Evolutionary conservation across 2,329 filamentous ascomycete species (phyloP), one percentile per base, ranked within the genome.

Genomic region (Nigrospora oryzae): DNA sequence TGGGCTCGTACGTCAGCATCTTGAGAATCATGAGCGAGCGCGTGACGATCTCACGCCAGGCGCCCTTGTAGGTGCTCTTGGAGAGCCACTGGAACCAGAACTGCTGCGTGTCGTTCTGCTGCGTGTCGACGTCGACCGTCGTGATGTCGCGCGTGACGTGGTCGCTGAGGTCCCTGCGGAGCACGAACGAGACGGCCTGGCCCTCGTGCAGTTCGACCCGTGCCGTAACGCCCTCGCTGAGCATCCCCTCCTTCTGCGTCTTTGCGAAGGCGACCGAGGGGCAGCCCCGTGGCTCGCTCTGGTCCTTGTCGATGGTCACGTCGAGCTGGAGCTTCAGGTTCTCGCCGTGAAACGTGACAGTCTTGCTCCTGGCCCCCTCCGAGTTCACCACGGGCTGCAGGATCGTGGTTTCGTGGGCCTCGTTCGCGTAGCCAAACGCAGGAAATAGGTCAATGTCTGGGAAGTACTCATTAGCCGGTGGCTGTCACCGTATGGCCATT

Each of bases 81-180:
- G 74, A 72, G 44, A 88, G 84, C 79, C 84, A 90, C 53, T 80
- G 79, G 52, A 74, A 81, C 85, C 85, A 89, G 60, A 77, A 90
- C 10, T 68, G 70, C 55, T 84, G 82, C 0, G 84, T 89, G 49
- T 81, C 79, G 49, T 83, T 75, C 59, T 89, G 84, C 53, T 86
- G 71, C 4, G 62, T 62, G 56, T 83, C 72, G 11, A 89, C 61
- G 32, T 82, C 66, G 0, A 69, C 57, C 1, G 71, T 77, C 4
- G 79, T 80, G 50, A 86, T 78, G 43, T 73, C 63, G 31, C 70
- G 63, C 1, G 79, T 79, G 33, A 77, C 68, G 53, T 84, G 75
- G 17, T 77, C 64, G 1, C 71, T 66, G 5, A 75, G 66, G 47
- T 83, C 79, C 51, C 83, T 77, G 33, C 84, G 75, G 30, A 89